Evolutionary conservation across 1,139 yeast species (phyloP).

Genomic region (Zygoascus sp.): DNA sequence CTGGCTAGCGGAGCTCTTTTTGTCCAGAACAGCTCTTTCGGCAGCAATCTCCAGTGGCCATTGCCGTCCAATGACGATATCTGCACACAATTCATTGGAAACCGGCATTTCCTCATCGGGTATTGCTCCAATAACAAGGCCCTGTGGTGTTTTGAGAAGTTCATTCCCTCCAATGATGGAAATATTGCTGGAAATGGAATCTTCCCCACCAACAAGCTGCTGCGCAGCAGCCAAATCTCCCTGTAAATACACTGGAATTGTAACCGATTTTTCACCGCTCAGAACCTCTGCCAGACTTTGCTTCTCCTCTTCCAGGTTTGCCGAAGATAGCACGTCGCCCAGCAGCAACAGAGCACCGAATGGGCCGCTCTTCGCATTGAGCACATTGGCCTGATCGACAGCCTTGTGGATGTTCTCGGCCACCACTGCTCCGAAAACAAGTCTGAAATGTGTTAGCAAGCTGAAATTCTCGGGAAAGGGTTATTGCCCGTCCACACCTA

Average conservation of each 20-base stretch:
- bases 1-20: constrained; percentile 9
- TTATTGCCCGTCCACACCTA: not conserved
- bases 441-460: constrained; percentile 13
- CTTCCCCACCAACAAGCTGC: not conserved
- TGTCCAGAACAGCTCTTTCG: constrained; percentile 12
- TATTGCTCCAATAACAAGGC: constrained; percentile 1
- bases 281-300: not conserved
- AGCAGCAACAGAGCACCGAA: constrained; percentile 23
- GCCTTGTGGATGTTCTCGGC: constrained; percentile 15
- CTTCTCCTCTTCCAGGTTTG: constrained; percentile 9
- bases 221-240: not conserved
- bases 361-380: constrained; percentile 28
- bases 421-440: constrained; percentile 26
- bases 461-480: too few relatives aligned
- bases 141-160: constrained; percentile 5
- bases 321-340: constrained; percentile 17
- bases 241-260: constrained; percentile 18
- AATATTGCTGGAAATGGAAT: not conserved
- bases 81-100: constrained; percentile 12
- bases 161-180: constrained; percentile 1
- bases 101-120: not conserved
- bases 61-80: constrained; percentile 18
- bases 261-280: constrained; percentile 2
- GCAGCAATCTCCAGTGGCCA: constrained; percentile 22
- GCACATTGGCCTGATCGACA: constrained; percentile 21